Evolutionary conservation across 345 rosid genomes (phyloP), one percentile per base, ranked within the genome.

Genomic region (Mangifera indica): DNA sequence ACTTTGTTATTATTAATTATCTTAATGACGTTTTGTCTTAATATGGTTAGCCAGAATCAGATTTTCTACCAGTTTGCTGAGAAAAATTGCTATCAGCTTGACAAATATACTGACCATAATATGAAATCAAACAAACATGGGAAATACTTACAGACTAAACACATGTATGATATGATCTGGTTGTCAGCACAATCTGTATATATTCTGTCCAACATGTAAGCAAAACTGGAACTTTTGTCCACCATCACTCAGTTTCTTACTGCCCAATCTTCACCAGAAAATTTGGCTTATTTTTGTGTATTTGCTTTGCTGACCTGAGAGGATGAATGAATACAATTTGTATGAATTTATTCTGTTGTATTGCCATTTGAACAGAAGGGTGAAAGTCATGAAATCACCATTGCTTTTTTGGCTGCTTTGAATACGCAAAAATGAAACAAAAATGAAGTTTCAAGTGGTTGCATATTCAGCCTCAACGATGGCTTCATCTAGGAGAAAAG

Each of bases 381-480:
- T 32, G 37, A 32, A 32, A 32, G 37, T 32, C 4, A 32, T 32
- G 37, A 8, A 32, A 40, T 26, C 17, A 24, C 20, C 14, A 32
- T 0, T 5, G 18, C 44, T 25, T 66, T 51, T n/a, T 21, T 18
- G 5, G 29, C n/a, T 63, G 5, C 4, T 32, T 32, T 32, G 37
- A 32, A 2, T 32, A 32, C 37, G 5, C n/a, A n/a, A n/a, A n/a
- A n/a, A n/a, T n/a, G n/a, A n/a, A n/a, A n/a, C 37, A 32, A 32
- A 32, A 32, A 32, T 32, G 5, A 32, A 32, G 12, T 57, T 40
- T n/a, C 5, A 15, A 51, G 14, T 53, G 75, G 59, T 15, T 52
- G 60, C 34, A 62, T 4, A 37, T 49, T 49, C 67, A 22, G n/a
- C 69, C 40, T 63, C 68, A 63, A 72, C 24, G 4, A 72, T 26